These are phyloP conservation scores for Fusarium hainanense DNA, from an alignment of 2,329 filamentous ascomycete species.

Conservation along the genomic window DNA sequence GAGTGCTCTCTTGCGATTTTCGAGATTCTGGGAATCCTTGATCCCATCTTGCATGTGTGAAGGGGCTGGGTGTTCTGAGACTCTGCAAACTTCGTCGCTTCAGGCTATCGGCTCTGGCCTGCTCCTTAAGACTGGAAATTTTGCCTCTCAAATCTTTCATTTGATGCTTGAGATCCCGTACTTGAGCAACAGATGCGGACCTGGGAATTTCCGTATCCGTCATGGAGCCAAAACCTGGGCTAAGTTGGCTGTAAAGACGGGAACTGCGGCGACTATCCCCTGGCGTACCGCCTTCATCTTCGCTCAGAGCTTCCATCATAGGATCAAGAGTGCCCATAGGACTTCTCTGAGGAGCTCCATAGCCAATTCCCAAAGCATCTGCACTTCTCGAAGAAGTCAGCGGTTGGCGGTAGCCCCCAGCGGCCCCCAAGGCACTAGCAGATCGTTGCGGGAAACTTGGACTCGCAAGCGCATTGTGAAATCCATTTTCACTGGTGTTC, in stretches of 20 bases:
- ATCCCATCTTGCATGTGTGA: conserved; percentile 72
- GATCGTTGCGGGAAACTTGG: conserved; percentile 63
- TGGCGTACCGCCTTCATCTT: conserved; percentile 58
- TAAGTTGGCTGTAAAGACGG: conserved; percentile 53
- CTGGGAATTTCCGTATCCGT: conserved; percentile 66
- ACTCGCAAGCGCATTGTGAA: conserved; percentile 45
- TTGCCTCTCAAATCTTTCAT: conserved; percentile 88
- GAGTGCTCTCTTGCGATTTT: conserved; percentile 31
- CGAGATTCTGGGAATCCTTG: conserved; percentile 42
- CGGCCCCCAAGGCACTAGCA: conserved; percentile 71
- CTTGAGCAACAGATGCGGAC: conserved; percentile 77
- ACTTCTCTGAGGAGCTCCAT: conserved; percentile 50
- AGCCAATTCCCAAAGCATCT: conserved; percentile 53
- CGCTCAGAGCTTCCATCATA: conserved; percentile 64
- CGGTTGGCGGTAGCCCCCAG: conserved; percentile 67
- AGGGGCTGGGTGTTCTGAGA: conserved; percentile 79
- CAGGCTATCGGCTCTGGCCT: conserved; percentile 81
- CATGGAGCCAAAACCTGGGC: conserved; percentile 57
- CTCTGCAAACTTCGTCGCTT: conserved; percentile 81
- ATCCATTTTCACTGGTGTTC: conserved; percentile 49
- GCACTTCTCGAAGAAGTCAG: conserved; percentile 57
- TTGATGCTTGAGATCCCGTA: conserved; percentile 81
- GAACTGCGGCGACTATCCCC: conserved; percentile 37
- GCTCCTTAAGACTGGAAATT: conserved; percentile 82
- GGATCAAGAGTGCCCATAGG: conserved; percentile 56